phyloP scores from a whole-genome alignment of 768 basidiomycete genomes.

The Rhizopogon sp. region DNA sequence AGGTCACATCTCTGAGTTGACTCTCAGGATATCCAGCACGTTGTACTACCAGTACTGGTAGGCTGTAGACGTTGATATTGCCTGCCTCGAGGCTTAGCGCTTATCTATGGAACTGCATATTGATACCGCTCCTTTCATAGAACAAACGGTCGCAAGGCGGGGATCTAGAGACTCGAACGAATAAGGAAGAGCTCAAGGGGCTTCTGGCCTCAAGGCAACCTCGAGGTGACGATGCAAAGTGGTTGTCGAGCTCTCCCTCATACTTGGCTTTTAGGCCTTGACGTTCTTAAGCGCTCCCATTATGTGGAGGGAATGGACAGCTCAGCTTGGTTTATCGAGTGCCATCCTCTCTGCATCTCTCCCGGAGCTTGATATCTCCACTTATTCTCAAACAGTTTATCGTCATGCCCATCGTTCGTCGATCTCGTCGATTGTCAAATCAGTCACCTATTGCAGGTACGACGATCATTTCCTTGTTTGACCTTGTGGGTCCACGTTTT shows the following conservation, averaged over 20 bases:
- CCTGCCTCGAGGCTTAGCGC: neutral
- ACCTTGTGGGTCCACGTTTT: conserved; percentile 19
- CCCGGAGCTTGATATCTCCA: conserved; percentile 2
- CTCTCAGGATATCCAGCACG: neutral
- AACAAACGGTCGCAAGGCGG: conserved; percentile 3
- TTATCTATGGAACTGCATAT: neutral
- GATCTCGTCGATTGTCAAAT: conserved; percentile 40
- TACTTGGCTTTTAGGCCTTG: conserved; percentile 16
- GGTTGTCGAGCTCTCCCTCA: conserved; percentile 16
- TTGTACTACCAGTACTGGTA: neutral
- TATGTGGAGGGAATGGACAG: conserved; percentile 5
- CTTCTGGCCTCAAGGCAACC: conserved; percentile 29
- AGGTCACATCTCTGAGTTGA: neutral
- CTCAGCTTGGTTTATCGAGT: conserved; percentile 2
- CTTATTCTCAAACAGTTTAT: neutral
- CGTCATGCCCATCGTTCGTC: conserved; percentile 31
- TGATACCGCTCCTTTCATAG: neutral
- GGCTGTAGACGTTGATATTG: neutral
- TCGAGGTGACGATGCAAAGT: conserved; percentile 36
- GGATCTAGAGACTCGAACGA: conserved; percentile 20
- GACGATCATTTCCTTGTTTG: conserved; percentile 16
- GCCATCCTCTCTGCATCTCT: conserved; percentile 2
- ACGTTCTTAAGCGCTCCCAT: conserved; percentile 25
- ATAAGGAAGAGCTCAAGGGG: conserved; percentile 21
- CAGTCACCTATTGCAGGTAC: conserved; percentile 32